Evolutionary conservation across 2,329 filamentous ascomycete species (phyloP).

Genomic region (Alternaria sp.): DNA sequence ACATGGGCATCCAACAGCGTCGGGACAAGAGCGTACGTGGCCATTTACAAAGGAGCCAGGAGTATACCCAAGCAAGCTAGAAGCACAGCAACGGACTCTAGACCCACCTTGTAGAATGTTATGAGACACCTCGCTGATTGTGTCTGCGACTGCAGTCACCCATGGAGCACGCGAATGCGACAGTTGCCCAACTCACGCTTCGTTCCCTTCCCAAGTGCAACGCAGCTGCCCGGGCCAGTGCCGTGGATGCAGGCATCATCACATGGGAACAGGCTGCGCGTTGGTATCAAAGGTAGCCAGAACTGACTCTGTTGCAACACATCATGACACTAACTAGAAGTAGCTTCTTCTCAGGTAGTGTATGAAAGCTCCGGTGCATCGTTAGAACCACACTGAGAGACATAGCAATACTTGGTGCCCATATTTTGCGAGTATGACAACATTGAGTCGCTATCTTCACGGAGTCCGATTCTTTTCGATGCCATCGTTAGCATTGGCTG

Average conservation of each 20-base stretch:
- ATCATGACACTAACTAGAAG: constrained; percentile 11
- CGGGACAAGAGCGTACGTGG: constrained; percentile 11
- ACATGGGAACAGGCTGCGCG: constrained; percentile 37
- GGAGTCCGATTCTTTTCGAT: constrained; percentile 62
- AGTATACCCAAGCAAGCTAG: not conserved
- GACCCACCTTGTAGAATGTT: not conserved
- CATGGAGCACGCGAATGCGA: constrained; percentile 5
- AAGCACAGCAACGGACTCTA: not conserved
- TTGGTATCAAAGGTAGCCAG: constrained; percentile 37
- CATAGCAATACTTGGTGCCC: constrained; percentile 60
- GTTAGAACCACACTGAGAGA: constrained; percentile 4
- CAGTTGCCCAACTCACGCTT: constrained; percentile 6
- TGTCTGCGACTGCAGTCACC: constrained; percentile 2
- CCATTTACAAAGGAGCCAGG: not conserved
- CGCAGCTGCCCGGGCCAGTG: constrained; percentile 22
- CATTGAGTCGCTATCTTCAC: constrained; percentile 55
- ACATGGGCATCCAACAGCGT: constrained; percentile 16
- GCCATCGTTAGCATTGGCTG: constrained; percentile 63
- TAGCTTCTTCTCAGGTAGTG: constrained; percentile 46
- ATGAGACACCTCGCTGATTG: constrained; percentile 4
- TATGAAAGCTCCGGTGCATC: constrained; percentile 14
- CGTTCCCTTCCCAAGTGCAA: constrained; percentile 10
- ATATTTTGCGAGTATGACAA: constrained; percentile 61
- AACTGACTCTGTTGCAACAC: not conserved
- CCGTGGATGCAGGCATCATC: constrained; percentile 37